Evolutionary conservation across 176 grass and related monocot species (phyloP).

Genomic region (Pontederia paniculata): DNA sequence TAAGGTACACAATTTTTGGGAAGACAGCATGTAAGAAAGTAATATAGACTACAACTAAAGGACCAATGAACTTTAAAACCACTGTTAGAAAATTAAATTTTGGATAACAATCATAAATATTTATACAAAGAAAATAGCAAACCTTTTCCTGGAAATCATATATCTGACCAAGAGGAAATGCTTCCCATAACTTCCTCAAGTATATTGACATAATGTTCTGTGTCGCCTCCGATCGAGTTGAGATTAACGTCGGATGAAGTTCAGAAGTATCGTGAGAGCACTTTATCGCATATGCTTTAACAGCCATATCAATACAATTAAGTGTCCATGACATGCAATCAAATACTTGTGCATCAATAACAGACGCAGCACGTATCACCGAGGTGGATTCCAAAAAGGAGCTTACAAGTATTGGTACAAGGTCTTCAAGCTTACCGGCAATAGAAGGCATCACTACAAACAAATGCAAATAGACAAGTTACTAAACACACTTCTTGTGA

Average conservation of each 20-base stretch:
- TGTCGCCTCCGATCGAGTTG: neutral
- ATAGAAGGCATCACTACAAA: neutral
- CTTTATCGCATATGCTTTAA: neutral
- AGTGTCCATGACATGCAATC: constrained; percentile 13
- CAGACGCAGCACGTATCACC: neutral
- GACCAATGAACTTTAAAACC: no score
- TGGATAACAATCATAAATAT: no score
- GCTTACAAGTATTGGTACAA: constrained; percentile 10
- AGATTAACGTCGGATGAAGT: neutral
- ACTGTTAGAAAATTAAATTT: no score
- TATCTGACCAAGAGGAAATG: constrained; percentile 1
- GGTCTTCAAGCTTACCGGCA: neutral
- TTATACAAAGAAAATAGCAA: no score
- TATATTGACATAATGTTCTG: constrained; percentile 8
- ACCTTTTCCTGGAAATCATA: constrained; percentile 2
- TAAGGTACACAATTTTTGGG: no score
- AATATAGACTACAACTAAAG: no score
- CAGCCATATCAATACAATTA: constrained; percentile 1
- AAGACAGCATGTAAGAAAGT: no score
- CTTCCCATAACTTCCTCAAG: constrained; percentile 3
- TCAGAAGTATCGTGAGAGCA: neutral
- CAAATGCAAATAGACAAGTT: neutral
- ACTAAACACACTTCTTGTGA: no score
- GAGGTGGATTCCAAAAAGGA: constrained; percentile 5
- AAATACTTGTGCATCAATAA: constrained; percentile 8